A percentile compares a stretch with the other conserved stretches of the same genome.
phyloP scores from a whole-genome alignment of 108 stramenopile genomes.

The Schizochytrium sp. region DNA sequence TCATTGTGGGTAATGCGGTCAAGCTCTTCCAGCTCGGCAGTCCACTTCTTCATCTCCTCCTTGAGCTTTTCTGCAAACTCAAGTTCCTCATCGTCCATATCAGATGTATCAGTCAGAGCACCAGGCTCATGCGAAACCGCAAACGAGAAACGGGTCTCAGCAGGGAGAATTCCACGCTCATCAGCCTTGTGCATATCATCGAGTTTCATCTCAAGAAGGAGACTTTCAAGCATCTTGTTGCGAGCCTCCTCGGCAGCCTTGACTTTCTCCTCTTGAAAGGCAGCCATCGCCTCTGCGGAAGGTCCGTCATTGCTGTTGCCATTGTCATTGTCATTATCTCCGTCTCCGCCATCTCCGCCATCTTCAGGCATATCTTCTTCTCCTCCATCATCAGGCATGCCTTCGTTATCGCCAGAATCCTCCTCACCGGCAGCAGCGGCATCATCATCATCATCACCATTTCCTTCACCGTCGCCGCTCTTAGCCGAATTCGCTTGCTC shows the following conservation, averaged over 20 bases:
- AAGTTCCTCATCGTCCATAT: constrained; percentile 56
- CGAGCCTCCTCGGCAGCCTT: constrained; percentile 56
- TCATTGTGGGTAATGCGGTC: background rate
- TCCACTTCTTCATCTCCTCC: constrained; percentile 44
- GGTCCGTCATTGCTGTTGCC: too few relatives aligned
- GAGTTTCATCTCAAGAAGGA: constrained; percentile 22
- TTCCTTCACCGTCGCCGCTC: background rate
- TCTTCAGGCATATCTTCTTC: background rate
- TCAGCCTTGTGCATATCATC: constrained; percentile 27
- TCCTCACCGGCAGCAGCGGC: background rate
- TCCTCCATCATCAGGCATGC: constrained; percentile 47
- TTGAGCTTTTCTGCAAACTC: constrained; percentile 57
- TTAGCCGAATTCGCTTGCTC: background rate
- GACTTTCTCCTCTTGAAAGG: constrained; percentile 30
- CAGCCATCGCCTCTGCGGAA: background rate
- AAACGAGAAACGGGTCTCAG: constrained; percentile 37
- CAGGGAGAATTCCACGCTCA: background rate
- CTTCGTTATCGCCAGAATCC: background rate
- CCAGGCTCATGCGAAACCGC: background rate
- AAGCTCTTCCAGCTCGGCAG: background rate
- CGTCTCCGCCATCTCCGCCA: too few relatives aligned
- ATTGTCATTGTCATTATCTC: too few relatives aligned
- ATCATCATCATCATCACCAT: constrained; percentile 15
- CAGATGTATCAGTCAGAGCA: background rate
- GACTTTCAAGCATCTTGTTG: background rate